phyloP scores from a whole-genome alignment of 2,329 filamentous ascomycete genomes.

The Aphanoascus verrucosus region DNA sequence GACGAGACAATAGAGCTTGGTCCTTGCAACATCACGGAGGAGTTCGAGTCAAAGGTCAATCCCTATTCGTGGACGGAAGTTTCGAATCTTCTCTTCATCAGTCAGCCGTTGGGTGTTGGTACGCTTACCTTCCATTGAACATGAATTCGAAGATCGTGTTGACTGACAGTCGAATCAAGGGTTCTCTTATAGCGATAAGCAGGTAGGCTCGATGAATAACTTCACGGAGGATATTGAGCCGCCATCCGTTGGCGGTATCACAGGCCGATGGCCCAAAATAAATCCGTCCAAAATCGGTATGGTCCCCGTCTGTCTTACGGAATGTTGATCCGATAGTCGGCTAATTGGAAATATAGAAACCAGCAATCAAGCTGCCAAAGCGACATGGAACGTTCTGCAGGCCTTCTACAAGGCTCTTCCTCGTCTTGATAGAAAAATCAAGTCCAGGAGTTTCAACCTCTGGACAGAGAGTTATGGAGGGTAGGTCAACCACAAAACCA shows the following conservation, averaged over 20 bases:
- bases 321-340: not conserved
- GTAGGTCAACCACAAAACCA: slow-evolving; percentile 22
- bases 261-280: slow-evolving; percentile 41
- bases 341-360: slow-evolving; percentile 33
- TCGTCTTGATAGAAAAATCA: slow-evolving; percentile 39
- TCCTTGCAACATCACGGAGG: slow-evolving; percentile 37
- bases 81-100: slow-evolving; percentile 52
- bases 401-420: slow-evolving; percentile 43
- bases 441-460: slow-evolving; percentile 46
- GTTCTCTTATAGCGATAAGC: slow-evolving; percentile 28
- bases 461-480: slow-evolving; percentile 48
- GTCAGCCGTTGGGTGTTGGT: slow-evolving; percentile 50
- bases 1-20: slow-evolving; percentile 27
- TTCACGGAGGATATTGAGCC: slow-evolving; percentile 39
- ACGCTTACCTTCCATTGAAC: slow-evolving; percentile 5
- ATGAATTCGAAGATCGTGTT: not conserved
- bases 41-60: slow-evolving; percentile 41
- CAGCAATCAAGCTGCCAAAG: slow-evolving; percentile 46
- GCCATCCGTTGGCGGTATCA: slow-evolving; percentile 32
- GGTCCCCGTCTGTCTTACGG: not conserved
- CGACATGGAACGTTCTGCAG: slow-evolving; percentile 47
- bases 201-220: slow-evolving; percentile 33
- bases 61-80: slow-evolving; percentile 51
- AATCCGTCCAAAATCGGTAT: slow-evolving; percentile 39
- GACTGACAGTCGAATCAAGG: slow-evolving; percentile 17